Evolutionary conservation across 2,329 filamentous ascomycete genomes (phyloP).

Genomic region (Orbilia quercus): DNA sequence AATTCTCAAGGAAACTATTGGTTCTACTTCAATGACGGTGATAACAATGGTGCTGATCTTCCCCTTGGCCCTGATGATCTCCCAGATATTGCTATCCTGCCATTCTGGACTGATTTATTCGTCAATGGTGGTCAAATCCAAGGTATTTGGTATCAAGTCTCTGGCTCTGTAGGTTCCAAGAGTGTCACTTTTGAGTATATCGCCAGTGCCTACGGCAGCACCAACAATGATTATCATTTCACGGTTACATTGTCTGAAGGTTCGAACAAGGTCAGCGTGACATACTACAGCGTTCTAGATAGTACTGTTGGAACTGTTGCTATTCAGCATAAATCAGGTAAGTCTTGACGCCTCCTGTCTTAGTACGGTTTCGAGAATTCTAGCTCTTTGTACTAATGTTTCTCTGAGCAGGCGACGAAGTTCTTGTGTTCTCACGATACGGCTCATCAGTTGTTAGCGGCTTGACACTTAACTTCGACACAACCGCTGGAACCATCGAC

Average conservation of each 20-base stretch:
- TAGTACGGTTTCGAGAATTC: neutral
- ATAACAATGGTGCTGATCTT: slow-evolving; percentile 31
- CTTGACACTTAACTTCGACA: slow-evolving; percentile 28
- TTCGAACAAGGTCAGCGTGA: slow-evolving; percentile 31
- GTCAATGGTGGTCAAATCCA: slow-evolving; percentile 25
- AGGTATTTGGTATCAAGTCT: slow-evolving; percentile 42
- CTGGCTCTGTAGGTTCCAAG: slow-evolving; percentile 1
- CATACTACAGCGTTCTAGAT: slow-evolving; percentile 26
- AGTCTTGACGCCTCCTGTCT: neutral
- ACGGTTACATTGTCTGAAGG: slow-evolving; percentile 14
- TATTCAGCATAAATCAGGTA: slow-evolving; percentile 45
- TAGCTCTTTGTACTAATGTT: neutral
- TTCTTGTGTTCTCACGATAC: slow-evolving; percentile 21
- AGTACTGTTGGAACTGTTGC: slow-evolving; percentile 30
- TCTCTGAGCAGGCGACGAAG: slow-evolving; percentile 5
- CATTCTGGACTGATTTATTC: slow-evolving; percentile 43
- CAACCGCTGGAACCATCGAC: slow-evolving; percentile 19
- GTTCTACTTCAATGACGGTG: slow-evolving; percentile 26
- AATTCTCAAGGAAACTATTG: slow-evolving; percentile 28
- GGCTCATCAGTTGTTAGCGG: slow-evolving; percentile 9
- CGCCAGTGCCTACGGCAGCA: slow-evolving; percentile 19
- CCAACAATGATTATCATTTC: slow-evolving; percentile 36
- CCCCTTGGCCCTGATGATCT: slow-evolving; percentile 27
- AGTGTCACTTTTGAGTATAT: slow-evolving; percentile 37
- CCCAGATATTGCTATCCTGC: slow-evolving; percentile 47